Conservation (phyloP, 192 early-diverging fungal genomes). For the Phycomyces blakesleeanus region DNA sequence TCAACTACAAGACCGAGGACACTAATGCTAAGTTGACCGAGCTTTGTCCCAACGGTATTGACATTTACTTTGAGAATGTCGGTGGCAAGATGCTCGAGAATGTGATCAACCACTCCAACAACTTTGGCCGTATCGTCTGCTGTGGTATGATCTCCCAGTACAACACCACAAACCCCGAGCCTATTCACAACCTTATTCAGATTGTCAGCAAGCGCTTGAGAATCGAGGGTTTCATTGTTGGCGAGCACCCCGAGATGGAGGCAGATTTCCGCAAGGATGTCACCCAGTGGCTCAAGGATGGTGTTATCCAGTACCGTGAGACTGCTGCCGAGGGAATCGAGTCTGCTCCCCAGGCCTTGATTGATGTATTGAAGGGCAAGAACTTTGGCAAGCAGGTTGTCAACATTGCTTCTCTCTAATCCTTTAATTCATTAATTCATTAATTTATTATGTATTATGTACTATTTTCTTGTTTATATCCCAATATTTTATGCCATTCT, state of each 20-base stretch:
- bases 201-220: constrained; percentile 54
- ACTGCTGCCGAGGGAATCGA: constrained; percentile 63
- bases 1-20: constrained; percentile 90
- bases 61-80: constrained; percentile 86
- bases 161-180: constrained; percentile 43
- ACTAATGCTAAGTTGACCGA: constrained; percentile 47
- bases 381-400: constrained; percentile 71
- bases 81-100: constrained; percentile 79
- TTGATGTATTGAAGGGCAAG: constrained; percentile 58
- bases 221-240: constrained; percentile 66
- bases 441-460: too few species aligned
- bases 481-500: too few species aligned
- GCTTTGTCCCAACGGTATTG: constrained; percentile 74
- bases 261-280: constrained; percentile 58
- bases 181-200: constrained; percentile 52
- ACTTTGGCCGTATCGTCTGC: constrained; percentile 60
- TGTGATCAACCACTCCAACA: constrained; percentile 61
- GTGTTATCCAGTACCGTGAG: constrained; percentile 59
- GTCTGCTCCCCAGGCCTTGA: constrained; percentile 54
- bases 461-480: too few species aligned
- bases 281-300: constrained; percentile 48
- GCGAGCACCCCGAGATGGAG: constrained; percentile 43
- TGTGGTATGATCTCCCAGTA: constrained; percentile 78
- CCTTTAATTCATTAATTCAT: too few species aligned
- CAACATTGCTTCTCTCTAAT: constrained; percentile 47